Conservation (phyloP, 257 asterid genomes). For the Thymus mandschuricus region DNA sequence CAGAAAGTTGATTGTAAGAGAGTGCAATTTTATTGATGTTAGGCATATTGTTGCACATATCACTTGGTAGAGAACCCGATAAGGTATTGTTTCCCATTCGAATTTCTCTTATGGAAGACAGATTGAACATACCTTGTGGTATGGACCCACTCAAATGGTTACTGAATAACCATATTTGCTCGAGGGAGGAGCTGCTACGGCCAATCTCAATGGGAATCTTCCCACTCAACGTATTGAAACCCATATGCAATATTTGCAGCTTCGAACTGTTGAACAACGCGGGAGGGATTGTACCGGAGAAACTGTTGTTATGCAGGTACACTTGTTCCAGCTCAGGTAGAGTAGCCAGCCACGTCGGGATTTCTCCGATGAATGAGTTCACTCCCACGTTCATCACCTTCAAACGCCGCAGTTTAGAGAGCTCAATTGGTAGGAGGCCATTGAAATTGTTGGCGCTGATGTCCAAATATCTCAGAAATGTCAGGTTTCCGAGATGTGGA, state of each 20-base stretch:
- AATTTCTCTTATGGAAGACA: no score
- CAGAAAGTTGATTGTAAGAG: neutral
- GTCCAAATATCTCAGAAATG: neutral
- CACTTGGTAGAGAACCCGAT: neutral
- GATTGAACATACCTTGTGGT: neutral
- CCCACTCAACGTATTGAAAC: neutral
- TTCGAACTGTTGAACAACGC: neutral
- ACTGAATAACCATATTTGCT: neutral
- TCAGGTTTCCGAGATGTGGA: constrained; percentile 10
- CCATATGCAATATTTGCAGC: neutral
- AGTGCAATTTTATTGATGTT: neutral
- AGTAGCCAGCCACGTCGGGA: neutral
- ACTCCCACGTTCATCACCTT: no score
- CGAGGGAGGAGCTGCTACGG: neutral
- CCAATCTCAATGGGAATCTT: neutral
- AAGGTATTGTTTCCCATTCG: no score
- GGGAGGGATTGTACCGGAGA: neutral
- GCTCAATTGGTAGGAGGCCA: neutral
- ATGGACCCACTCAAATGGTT: neutral
- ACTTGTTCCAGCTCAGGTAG: neutral
- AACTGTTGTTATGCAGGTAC: neutral
- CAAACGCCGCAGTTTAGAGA: no score
- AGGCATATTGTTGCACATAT: no score
- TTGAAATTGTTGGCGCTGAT: neutral
- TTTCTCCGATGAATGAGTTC: neutral